phyloP scores from a whole-genome alignment of 768 basidiomycete genomes.

The Mycena alexandri region DNA sequence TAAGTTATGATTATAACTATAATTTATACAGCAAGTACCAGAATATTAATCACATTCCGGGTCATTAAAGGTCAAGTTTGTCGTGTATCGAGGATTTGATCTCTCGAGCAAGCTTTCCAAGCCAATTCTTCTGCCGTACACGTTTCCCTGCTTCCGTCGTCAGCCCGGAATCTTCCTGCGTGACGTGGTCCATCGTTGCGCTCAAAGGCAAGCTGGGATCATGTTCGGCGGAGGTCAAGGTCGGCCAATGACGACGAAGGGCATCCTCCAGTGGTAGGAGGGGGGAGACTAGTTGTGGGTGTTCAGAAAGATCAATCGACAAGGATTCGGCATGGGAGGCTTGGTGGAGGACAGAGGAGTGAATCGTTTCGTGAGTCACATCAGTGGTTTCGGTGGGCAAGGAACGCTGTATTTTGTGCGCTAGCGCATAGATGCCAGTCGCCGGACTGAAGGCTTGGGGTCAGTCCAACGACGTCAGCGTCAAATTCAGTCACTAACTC shows the following conservation, averaged over 20 bases:
- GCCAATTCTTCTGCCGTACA: slow-evolving; percentile 28
- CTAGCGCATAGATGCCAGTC: slow-evolving; percentile 67
- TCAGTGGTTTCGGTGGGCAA: slow-evolving; percentile 60
- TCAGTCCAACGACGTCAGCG: neutral
- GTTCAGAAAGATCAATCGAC: slow-evolving; percentile 48
- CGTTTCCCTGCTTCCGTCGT: slow-evolving; percentile 48
- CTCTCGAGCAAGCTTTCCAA: slow-evolving; percentile 10
- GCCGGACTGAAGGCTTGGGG: slow-evolving; percentile 53
- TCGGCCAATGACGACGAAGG: slow-evolving; percentile 24
- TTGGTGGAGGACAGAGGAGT: slow-evolving; percentile 70
- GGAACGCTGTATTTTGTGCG: slow-evolving; percentile 58
- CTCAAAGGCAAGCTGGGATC: slow-evolving; percentile 17
- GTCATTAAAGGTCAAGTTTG: neutral
- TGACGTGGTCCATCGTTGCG: slow-evolving; percentile 35
- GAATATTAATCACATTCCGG: no score
- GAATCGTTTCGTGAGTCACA: slow-evolving; percentile 70
- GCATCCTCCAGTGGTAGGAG: slow-evolving; percentile 27
- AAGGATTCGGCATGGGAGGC: slow-evolving; percentile 50
- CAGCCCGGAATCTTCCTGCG: slow-evolving; percentile 57
- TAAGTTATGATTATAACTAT: neutral
- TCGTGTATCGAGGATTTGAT: slow-evolving; percentile 19
- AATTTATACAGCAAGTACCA: slow-evolving; percentile 3
- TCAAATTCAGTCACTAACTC: slow-evolving; percentile 57
- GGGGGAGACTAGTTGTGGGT: slow-evolving; percentile 57
- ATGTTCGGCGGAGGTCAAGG: neutral